Evolutionary conservation across 1,284 basidiomycete species (phyloP).

Genomic region (Hemileccinum hortonii): DNA sequence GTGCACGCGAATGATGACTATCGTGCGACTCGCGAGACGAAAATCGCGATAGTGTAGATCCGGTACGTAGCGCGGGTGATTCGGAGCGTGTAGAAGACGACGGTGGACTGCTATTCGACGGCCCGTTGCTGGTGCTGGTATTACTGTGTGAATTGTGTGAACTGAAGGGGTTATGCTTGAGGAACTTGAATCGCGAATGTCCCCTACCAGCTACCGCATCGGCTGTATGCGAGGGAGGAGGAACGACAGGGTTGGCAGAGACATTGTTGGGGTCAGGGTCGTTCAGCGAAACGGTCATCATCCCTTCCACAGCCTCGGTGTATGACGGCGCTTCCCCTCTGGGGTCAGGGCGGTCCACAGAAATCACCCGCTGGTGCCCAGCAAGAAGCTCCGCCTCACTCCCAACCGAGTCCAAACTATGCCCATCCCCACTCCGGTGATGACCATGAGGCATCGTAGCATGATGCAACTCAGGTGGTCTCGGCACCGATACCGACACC

Average conservation of each 20-base stretch:
- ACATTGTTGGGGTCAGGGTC: conserved; percentile 6
- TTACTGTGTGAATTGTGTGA: conserved; percentile 7
- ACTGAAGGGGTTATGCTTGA: conserved; percentile 22
- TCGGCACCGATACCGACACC: conserved; percentile 7
- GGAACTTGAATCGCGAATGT: conserved; percentile 29
- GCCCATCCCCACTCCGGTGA: conserved; percentile 15
- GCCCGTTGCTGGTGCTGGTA: no score
- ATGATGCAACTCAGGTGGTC: conserved; percentile 18
- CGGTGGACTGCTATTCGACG: not conserved
- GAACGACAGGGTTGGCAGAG: not conserved
- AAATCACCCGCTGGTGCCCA: conserved; percentile 23
- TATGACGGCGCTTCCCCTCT: conserved; percentile 66
- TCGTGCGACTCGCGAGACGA: conserved; percentile 29
- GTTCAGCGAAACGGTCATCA: conserved; percentile 10
- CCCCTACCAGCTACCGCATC: not conserved
- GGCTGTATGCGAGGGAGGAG: not conserved
- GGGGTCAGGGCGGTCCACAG: conserved; percentile 28
- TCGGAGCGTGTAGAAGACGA: conserved; percentile 4
- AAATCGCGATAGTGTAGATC: conserved; percentile 20
- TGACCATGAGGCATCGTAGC: not conserved
- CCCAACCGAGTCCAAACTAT: conserved; percentile 22
- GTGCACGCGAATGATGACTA: conserved; percentile 17
- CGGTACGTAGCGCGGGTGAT: conserved; percentile 13
- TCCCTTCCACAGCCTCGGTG: conserved; percentile 47
- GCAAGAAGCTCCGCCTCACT: conserved; percentile 27